A percentile compares a stretch with the other conserved stretches of the same genome.
Conservation (phyloP, 345 rosid species). For the Brassica carinata region DNA sequence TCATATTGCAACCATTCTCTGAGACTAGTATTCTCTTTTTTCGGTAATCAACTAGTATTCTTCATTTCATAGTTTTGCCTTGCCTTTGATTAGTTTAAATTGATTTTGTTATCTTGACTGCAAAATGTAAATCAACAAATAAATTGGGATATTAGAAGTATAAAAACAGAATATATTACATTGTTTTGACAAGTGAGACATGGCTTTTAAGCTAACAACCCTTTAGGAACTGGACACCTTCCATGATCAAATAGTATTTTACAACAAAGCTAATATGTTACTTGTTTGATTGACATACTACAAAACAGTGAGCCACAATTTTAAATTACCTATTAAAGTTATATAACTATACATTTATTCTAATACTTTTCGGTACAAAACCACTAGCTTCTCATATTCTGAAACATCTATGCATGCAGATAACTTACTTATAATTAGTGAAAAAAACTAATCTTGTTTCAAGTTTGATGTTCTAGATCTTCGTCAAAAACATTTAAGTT, state of each 20-base stretch:
- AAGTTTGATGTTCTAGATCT: background rate
- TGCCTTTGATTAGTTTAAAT: background rate
- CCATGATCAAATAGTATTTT: conserved; percentile 24
- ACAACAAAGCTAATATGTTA: conserved; percentile 23
- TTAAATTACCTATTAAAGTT: conserved; percentile 12
- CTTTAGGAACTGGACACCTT: conserved; percentile 31
- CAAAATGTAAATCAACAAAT: conserved; percentile 3
- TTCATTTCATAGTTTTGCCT: background rate
- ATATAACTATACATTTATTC: background rate
- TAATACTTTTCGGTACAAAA: background rate
- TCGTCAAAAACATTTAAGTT: background rate
- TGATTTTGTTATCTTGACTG: background rate
- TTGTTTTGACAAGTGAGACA: conserved; percentile 19
- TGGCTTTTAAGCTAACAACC: conserved; percentile 20
- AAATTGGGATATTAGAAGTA: background rate
- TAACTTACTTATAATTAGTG: background rate
- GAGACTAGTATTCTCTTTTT: background rate
- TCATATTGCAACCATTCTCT: background rate
- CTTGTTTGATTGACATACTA: conserved; percentile 35
- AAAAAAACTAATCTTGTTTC: background rate
- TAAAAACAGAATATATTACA: background rate
- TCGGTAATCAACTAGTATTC: too few relatives aligned
- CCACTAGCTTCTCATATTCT: conserved; percentile 7
- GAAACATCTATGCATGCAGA: background rate
- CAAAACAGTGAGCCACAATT: conserved; percentile 20